Evolutionary conservation across 768 basidiomycete genomes (phyloP).

Genomic region (Artomyces pyxidatus): DNA sequence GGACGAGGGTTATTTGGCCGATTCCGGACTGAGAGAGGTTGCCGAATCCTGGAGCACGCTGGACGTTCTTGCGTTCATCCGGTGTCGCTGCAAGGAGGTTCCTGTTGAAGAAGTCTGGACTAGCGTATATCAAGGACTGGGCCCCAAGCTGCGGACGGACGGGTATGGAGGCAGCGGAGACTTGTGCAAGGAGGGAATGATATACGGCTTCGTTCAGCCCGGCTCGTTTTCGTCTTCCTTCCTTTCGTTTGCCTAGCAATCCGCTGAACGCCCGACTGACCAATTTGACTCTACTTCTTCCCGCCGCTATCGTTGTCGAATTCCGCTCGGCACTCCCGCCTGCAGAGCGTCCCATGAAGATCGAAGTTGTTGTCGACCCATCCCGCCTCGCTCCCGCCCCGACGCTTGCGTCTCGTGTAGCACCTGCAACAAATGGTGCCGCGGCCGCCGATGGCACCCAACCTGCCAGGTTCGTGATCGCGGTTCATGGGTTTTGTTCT

Average conservation of each 20-base stretch:
- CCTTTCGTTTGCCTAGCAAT: slow-evolving; percentile 23
- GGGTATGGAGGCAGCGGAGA: no score
- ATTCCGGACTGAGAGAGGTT: slow-evolving; percentile 15
- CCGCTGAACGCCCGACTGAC: slow-evolving; percentile 29
- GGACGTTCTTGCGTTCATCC: slow-evolving; percentile 13
- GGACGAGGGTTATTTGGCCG: not conserved
- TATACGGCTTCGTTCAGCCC: slow-evolving; percentile 23
- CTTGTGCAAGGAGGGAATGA: no score
- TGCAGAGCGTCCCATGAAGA: slow-evolving; percentile 96
- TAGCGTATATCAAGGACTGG: slow-evolving; percentile 6
- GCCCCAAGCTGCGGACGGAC: slow-evolving; percentile 21
- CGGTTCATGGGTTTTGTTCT: slow-evolving; percentile 15
- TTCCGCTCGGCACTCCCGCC: slow-evolving; percentile 20
- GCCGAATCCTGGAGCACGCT: slow-evolving; percentile 9
- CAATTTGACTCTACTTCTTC: slow-evolving; percentile 26
- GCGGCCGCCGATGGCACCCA: slow-evolving; percentile 24
- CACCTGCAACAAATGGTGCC: slow-evolving; percentile 50
- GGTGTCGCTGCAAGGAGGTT: slow-evolving; percentile 10
- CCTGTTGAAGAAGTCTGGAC: slow-evolving; percentile 15
- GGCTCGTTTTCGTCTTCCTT: slow-evolving; percentile 16
- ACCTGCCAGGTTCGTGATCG: slow-evolving; percentile 28
- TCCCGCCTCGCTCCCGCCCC: slow-evolving; percentile 50
- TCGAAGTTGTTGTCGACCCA: slow-evolving; percentile 93
- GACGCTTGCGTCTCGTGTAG: slow-evolving; percentile 78
- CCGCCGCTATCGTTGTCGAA: slow-evolving; percentile 16